phyloP scores from a whole-genome alignment of 495 filamentous ascomycete species.

The Eremomyces bilateralis region DNA sequence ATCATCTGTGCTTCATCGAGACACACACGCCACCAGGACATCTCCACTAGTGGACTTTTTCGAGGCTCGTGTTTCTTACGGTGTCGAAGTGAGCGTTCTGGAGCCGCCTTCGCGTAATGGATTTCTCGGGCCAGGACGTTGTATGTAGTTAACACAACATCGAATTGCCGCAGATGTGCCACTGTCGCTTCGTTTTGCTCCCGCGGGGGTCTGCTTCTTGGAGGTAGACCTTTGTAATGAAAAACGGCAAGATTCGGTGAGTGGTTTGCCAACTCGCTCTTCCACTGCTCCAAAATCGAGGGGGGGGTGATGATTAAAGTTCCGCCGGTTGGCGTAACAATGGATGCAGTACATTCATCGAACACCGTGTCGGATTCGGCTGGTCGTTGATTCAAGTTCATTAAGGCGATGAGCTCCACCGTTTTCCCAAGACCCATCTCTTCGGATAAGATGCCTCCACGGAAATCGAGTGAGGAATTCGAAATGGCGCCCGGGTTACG shows the following conservation, averaged over 20 bases:
- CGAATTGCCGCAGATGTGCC: constrained; percentile 30
- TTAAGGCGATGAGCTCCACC: constrained; percentile 63
- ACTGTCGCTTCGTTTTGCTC: constrained; percentile 23
- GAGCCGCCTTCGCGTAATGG: constrained; percentile 43
- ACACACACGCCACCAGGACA: constrained; percentile 83
- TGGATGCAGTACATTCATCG: constrained; percentile 15
- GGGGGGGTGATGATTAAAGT: constrained; percentile 79
- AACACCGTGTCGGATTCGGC: constrained; percentile 5
- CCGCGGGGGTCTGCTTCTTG: constrained; percentile 11
- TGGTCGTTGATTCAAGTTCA: constrained; percentile 32
- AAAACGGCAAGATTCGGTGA: constrained; percentile 33
- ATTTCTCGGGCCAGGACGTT: constrained; percentile 55
- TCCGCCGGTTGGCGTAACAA: constrained; percentile 28
- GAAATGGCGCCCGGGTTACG: constrained; percentile 35
- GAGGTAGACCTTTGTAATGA: constrained; percentile 19
- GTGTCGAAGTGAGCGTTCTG: constrained; percentile 42
- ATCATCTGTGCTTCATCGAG: constrained; percentile 95
- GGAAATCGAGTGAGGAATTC: constrained; percentile 11
- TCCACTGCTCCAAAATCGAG: constrained; percentile 71
- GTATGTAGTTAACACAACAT: constrained; percentile 81
- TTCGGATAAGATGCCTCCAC: constrained; percentile 58
- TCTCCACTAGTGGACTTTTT: constrained; percentile 51
- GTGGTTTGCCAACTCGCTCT: constrained; percentile 52
- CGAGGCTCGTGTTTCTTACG: constrained; percentile 41
- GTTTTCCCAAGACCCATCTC: constrained; percentile 98